phyloP scores from a whole-genome alignment of 2,329 filamentous ascomycete species.

The Polychaeton citri region DNA sequence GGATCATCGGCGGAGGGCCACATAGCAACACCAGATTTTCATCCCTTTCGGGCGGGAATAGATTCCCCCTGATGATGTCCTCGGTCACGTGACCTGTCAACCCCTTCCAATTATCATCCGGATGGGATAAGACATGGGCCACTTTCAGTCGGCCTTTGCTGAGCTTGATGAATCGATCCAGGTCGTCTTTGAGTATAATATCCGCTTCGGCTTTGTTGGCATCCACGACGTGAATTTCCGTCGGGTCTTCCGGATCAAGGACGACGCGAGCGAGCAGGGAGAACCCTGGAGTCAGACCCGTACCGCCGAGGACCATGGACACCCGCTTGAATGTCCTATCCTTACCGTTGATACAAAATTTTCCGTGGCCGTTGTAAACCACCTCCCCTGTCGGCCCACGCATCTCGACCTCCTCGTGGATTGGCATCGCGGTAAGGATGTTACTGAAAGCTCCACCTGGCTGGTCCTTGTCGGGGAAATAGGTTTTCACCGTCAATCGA shows the following conservation, averaged over 20 bases:
- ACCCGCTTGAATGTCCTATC: slow-evolving; percentile 30
- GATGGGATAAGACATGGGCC: slow-evolving; percentile 34
- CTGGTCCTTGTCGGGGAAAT: slow-evolving; percentile 33
- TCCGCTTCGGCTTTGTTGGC: slow-evolving; percentile 36
- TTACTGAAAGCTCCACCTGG: slow-evolving; percentile 43
- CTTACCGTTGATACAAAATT: slow-evolving; percentile 32
- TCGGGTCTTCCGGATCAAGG: slow-evolving; percentile 21
- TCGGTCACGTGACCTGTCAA: slow-evolving; percentile 31
- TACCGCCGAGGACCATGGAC: slow-evolving; percentile 37
- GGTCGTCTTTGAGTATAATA: slow-evolving; percentile 31
- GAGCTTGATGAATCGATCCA: slow-evolving; percentile 28
- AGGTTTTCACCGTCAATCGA: slow-evolving; percentile 39
- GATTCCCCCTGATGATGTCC: slow-evolving; percentile 26
- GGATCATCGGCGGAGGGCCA: slow-evolving; percentile 38
- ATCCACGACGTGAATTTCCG: slow-evolving; percentile 30
- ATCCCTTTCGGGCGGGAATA: slow-evolving; percentile 30
- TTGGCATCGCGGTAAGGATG: slow-evolving; percentile 37
- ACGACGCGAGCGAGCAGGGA: slow-evolving; percentile 34
- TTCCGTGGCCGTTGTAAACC: slow-evolving; percentile 33
- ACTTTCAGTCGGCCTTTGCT: slow-evolving; percentile 29
- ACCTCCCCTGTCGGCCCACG: slow-evolving; percentile 40
- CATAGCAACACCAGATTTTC: slow-evolving; percentile 36
- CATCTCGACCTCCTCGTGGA: slow-evolving; percentile 38
- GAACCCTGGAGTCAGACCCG: slow-evolving; percentile 40
- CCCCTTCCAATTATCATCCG: slow-evolving; percentile 32